Evolutionary conservation across 768 basidiomycete species (phyloP), one percentile per base, ranked within the genome.

Genomic region (Suillus hirtellus): DNA sequence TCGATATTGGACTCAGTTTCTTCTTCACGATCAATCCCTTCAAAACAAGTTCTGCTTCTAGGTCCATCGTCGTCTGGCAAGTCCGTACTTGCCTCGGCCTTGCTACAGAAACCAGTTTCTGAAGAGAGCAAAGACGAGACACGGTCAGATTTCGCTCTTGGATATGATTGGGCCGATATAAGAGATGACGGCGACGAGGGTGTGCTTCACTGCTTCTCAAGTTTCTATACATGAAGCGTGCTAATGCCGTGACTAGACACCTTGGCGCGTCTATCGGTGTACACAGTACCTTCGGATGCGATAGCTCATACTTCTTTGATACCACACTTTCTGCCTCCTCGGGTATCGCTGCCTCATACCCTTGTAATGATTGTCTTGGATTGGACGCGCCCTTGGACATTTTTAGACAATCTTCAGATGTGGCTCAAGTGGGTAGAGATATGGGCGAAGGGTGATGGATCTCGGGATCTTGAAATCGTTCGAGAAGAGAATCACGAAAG

Each of bases 141-240:
- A 53, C 81, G 82, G 61, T 79, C 80, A 9, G 93, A 95, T 69
- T 90, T 96, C 76, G 93, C 94, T 0, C 74, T 98, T 67, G 95
- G 95, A 44, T 99, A 96, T 72, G 92, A 96, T 68, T 96, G 93
- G 83, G 83, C 92, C 4, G 92, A 97, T 71, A 85, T 97, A 34
- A 81, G 88, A 59, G 95, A 98, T 69, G 96, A 97, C 34, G 95
- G 87, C 4, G 96, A 97, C 71, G 95, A 97, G 86, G 96, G 96
- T 89, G 64, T 65, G 86, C 76, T 27, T 10, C 17, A 31, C 44
- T 65, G 86, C 76, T 27, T 10, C 17, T 34, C 44, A 43, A 14
- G 6, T 21, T 47, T 27, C 47, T 63, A 38, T 47, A 17, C 11
- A 38, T 54, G 49, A 46, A 42, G 60, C 47, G 47, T 60, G 59